Evolutionary conservation across 352 stramenopile species (phyloP).

Genomic region (Phytophthora cajani): DNA sequence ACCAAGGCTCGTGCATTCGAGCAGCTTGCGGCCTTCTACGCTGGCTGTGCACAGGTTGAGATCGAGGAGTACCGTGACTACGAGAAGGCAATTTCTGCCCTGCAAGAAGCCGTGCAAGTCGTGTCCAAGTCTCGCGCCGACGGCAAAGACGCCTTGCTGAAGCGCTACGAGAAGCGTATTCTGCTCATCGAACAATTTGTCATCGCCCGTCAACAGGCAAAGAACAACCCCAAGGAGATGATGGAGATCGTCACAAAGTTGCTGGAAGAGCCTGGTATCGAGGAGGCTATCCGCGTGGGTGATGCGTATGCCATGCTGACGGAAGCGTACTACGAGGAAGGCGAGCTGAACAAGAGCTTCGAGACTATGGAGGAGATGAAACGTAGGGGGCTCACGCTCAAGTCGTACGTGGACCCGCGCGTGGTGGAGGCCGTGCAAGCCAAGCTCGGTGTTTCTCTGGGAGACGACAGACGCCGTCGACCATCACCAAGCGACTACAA

Average conservation of each 20-base stretch:
- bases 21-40: conserved; percentile 93
- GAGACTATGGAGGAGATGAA: conserved; percentile 87
- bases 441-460: conserved; percentile 42
- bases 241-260: conserved; percentile 82
- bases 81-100: conserved; percentile 89
- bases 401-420: conserved; percentile 76
- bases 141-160: conserved; percentile 71
- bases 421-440: conserved; percentile 77
- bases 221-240: conserved; percentile 73
- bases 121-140: conserved; percentile 78
- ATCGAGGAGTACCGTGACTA: conserved; percentile 97
- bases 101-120: conserved; percentile 92
- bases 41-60: conserved; percentile 91
- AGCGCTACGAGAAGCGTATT: conserved; percentile 68
- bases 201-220: conserved; percentile 61
- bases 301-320: conserved; percentile 91
- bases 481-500: conserved; percentile 45
- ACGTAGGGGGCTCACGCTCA: conserved; percentile 58
- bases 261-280: conserved; percentile 84
- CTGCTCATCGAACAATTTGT: conserved; percentile 89
- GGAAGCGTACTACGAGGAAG: conserved; percentile 75
- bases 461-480: conserved; percentile 32
- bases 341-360: conserved; percentile 70
- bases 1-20: conserved; percentile 93
- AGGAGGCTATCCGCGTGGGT: conserved; percentile 87